These are phyloP conservation scores for Hysterangium stoloniferum DNA, from an alignment of 768 basidiomycete species.

Conservation along the genomic window DNA sequence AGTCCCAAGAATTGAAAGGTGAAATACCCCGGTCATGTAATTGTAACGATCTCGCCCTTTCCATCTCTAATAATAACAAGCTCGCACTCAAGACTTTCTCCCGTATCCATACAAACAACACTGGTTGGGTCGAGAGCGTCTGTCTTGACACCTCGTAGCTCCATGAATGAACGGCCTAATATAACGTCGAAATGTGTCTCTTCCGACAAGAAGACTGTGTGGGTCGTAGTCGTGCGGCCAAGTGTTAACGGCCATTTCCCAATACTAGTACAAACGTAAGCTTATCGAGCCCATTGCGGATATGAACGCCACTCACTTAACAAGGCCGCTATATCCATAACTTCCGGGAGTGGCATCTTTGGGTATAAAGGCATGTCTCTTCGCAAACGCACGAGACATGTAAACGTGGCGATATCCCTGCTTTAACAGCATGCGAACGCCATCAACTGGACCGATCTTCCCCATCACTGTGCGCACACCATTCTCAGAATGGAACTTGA, in stretches of 20 bases:
- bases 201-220: slow-evolving; percentile 80
- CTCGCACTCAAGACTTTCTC: slow-evolving; percentile 88
- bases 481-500: slow-evolving; percentile 82
- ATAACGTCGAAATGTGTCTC: slow-evolving; percentile 96
- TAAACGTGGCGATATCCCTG: slow-evolving; percentile 91
- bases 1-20: no score
- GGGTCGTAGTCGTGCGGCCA: slow-evolving; percentile 31
- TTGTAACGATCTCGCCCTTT: slow-evolving; percentile 81
- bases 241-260: slow-evolving; percentile 82
- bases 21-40: no score
- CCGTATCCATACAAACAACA: slow-evolving; percentile 86
- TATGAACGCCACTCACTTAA: slow-evolving; percentile 37
- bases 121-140: slow-evolving; percentile 81
- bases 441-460: slow-evolving; percentile 81
- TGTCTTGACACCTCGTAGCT: slow-evolving; percentile 65
- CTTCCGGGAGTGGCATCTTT: slow-evolving; percentile 80
- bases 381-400: slow-evolving; percentile 89
- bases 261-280: slow-evolving; percentile 30
- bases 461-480: slow-evolving; percentile 92
- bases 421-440: slow-evolving; percentile 91
- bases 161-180: slow-evolving; percentile 53
- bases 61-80: slow-evolving; percentile 89
- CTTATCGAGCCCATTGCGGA: slow-evolving; percentile 1
- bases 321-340: slow-evolving; percentile 88
- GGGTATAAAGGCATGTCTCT: slow-evolving; percentile 81